Percentiles rank a stretch among this genome's conserved stretches.
Conservation (phyloP, 2,329 filamentous ascomycete genomes). For the Penicillium janthinellum region DNA sequence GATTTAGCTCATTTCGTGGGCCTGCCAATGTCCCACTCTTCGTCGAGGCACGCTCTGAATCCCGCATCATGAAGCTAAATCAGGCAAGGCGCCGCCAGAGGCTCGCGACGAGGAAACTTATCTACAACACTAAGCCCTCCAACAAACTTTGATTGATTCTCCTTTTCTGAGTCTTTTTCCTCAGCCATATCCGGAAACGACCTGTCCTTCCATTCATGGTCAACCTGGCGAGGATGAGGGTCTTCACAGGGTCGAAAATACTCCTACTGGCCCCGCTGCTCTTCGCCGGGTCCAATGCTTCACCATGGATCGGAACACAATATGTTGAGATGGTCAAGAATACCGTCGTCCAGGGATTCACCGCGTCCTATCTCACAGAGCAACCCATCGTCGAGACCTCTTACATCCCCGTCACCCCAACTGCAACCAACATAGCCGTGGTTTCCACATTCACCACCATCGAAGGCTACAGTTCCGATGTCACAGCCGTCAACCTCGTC, state of each 20-base stretch:
- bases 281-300: not conserved
- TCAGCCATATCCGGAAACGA: not conserved
- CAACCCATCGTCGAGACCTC: conserved; percentile 8
- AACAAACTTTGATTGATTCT: not conserved
- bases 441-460: conserved; percentile 10
- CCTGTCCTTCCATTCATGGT: not conserved
- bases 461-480: conserved; percentile 8
- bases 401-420: conserved; percentile 11
- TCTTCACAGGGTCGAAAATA: not conserved
- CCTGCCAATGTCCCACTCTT: not conserved
- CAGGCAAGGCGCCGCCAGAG: not conserved
- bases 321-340: conserved; percentile 14
- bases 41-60: not conserved
- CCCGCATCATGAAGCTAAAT: not conserved
- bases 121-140: not conserved
- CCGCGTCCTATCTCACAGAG: conserved; percentile 3
- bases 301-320: conserved; percentile 18
- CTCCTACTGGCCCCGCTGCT: not conserved
- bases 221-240: not conserved
- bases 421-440: conserved; percentile 7
- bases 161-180: not conserved
- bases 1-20: not conserved
- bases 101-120: not conserved
- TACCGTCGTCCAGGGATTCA: not conserved
- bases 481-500: conserved; percentile 16